Base-by-base conservation (phyloP, 805 yeast genomes). In the Crinitomyces ghanaensis region DNA sequence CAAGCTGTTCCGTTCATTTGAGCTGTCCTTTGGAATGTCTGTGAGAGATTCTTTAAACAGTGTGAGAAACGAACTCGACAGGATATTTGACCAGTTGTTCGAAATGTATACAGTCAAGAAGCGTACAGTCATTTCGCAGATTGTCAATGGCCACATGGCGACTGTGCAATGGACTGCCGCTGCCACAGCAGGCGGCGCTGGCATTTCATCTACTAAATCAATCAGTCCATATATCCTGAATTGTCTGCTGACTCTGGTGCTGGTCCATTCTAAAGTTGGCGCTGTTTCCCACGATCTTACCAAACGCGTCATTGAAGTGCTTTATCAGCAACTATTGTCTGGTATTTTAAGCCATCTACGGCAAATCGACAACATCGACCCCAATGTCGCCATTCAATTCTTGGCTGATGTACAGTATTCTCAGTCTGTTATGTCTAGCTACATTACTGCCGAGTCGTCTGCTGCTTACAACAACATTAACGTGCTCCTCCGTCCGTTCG, bases 321-420 rank as follows among this genome's bases (percentile, higher is more conserved):
- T 69, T 34, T 63, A 49, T 53, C 65, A 54, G 30, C 67, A 57
- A 47, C 52, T 56, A 26, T 59, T 46, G 20, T 53, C 51, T 37
- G 44, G 53, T n/a, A 50, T 60, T 39, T 57, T 57, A 48, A 63
- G 56, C 37, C 55, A 37, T 24, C 56, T 59, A 38, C 62, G 68
- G 17, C 66, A 59, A 20, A 46, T 69, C 5, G 72, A 70, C 20
- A 48, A 52, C 9, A 58, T 70, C 25, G 62, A 70, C 1, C 51
- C 61, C 6, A 65, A 60, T 21, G 75, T 74, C 1, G 49, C 66
- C 26, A 51, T 67, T 34, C 79, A 73, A 48, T 59, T 65, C 2
- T 58, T 66, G 0, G 65, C 73, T 3, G 80, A 74, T 43, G 45
- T 72, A 18, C 72, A 70, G 44, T 71, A 72, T 42, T 60, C 72